Conservation (phyloP, 176 grass and related monocot species). For the Elymus sibiricus region DNA sequence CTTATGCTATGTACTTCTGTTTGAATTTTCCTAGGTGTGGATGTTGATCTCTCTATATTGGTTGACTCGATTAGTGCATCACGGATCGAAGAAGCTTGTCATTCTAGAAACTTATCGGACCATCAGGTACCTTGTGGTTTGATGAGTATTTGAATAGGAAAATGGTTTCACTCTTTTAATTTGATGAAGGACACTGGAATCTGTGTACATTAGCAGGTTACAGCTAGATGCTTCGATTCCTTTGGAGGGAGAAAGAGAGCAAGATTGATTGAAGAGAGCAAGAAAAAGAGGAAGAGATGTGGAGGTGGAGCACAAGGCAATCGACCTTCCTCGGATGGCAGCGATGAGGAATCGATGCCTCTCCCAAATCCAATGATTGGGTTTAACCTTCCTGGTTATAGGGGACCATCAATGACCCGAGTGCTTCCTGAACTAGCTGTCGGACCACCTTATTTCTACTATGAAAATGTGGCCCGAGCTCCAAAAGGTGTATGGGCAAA, state of each 20-base stretch:
- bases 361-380: conserved; percentile 66
- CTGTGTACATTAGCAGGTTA: conserved; percentile 23
- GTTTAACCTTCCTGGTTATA: conserved; percentile 42
- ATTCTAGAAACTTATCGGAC: conserved; percentile 17
- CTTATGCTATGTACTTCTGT: conserved; percentile 13
- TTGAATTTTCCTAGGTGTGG: conserved; percentile 45
- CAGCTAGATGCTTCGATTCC: neutral
- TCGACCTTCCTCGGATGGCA: conserved; percentile 17
- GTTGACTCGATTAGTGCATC: conserved; percentile 67
- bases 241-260: conserved; percentile 19
- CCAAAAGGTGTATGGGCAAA: conserved; percentile 67
- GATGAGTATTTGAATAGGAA: neutral
- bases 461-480: conserved; percentile 73
- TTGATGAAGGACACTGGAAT: neutral
- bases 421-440: conserved; percentile 28
- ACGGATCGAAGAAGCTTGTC: conserved; percentile 26
- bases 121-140: conserved; percentile 35
- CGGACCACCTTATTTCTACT: conserved; percentile 80
- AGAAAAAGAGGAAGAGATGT: conserved; percentile 40
- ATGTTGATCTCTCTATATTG: conserved; percentile 52
- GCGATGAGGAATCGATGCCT: neutral
- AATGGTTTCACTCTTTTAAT: neutral
- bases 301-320: conserved; percentile 15
- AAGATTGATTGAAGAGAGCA: conserved; percentile 7
- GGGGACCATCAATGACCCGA: conserved; percentile 3